Percentiles rank a stretch among this genome's conserved stretches.
Conservation (phyloP, 768 basidiomycete genomes). For the Lactifluus subvellereus region DNA sequence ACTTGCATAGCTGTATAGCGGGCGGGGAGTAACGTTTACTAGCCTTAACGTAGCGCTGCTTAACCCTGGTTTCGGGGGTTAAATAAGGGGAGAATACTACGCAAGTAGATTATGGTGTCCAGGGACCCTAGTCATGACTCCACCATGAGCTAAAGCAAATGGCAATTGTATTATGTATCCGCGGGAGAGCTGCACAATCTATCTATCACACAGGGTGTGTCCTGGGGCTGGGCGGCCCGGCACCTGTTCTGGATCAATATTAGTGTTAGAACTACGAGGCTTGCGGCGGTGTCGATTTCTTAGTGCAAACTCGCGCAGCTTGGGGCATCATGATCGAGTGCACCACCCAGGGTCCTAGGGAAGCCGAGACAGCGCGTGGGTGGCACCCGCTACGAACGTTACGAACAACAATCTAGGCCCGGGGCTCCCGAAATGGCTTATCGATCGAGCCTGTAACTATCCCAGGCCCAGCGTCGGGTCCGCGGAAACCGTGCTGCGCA, state of each 20-base stretch:
- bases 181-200: neutral
- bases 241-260: neutral
- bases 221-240: neutral
- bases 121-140: too few relatives aligned
- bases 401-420: neutral
- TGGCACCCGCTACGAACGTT: neutral
- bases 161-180: neutral
- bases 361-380: neutral
- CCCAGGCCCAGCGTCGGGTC: slow-evolving; percentile 8
- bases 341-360: neutral
- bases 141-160: neutral
- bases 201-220: neutral
- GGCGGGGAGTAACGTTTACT: neutral
- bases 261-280: neutral
- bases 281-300: neutral
- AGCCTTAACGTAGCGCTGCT: neutral
- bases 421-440: slow-evolving; percentile 5
- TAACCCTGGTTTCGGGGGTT: neutral
- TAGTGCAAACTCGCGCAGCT: neutral
- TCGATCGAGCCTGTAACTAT: neutral
- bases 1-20: slow-evolving; percentile 6
- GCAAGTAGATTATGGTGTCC: neutral
- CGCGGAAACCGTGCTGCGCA: slow-evolving; percentile 7
- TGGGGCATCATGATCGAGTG: neutral
- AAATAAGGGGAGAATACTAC: neutral